Base-by-base conservation (phyloP, 2,329 filamentous ascomycete species). In the Tolypocladium capitatum region DNA sequence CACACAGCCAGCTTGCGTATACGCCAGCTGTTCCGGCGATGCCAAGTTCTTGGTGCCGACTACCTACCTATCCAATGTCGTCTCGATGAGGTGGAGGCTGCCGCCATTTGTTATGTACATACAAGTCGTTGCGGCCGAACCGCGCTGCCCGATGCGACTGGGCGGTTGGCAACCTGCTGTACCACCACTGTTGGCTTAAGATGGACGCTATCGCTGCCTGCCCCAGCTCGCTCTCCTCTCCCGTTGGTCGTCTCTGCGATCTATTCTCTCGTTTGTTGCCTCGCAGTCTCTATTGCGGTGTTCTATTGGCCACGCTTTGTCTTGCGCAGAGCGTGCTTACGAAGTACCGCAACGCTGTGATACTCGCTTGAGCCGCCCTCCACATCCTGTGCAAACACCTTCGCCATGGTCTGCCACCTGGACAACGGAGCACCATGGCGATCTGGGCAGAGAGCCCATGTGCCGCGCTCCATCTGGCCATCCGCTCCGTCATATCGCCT, bases 401-500 rank as follows among this genome's bases (percentile, higher is more conserved):
- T 46, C 46, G 51, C 49, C 51, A 63, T 63, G 60, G 46, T 49
- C 43, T 49, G 46, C 40, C 31, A 40, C 45, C 48, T 33, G 43
- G 48, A 51, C 43, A 32, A 66, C 66, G 64, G 55, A 56, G 48
- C 52, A 62, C 56, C 51, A 53, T 58, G 53, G 62, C 60, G 41
- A 60, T 46, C 50, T 55, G 49, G 56, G 57, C 55, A 54, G 56
- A 49, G 55, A 65, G 51, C 57, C 58, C 50, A 58, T 53, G 50
- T 54, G 55, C 43, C 30, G 18, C 8, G 6, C 28, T 18, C 2
- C 48, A 46, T 27, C 51, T 21, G 30, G 20, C 36, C 55, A 53
- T 13, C 42, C 54, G 40, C 54, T 67, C 35, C 56, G 52, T 36
- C 65, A 65, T 49, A 56, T 57, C 33, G 53, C 60, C 38, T 68